These are phyloP conservation scores for Candida ovalis DNA, from an alignment of 805 yeast species.

Conservation along the genomic window DNA sequence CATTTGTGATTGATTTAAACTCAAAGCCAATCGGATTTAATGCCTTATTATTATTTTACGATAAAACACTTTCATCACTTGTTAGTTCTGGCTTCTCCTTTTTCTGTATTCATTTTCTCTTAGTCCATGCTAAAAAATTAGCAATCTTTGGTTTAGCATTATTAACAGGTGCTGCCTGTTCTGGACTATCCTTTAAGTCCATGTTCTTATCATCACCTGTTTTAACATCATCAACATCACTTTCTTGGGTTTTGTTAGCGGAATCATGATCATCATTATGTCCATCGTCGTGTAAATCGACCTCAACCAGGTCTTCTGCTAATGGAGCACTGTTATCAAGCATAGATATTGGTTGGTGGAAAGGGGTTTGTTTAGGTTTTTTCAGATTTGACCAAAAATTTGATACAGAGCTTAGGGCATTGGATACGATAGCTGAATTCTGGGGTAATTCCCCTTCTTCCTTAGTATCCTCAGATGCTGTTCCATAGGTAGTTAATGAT, in stretches of 20 bases:
- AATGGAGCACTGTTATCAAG: too few relatives aligned
- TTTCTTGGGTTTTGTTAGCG: neutral
- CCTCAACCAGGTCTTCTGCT: too few relatives aligned
- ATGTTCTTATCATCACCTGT: too few relatives aligned
- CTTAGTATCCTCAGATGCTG: neutral
- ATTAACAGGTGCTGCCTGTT: neutral
- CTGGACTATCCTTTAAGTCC: neutral
- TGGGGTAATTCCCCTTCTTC: neutral
- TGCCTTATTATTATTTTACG: too few relatives aligned
- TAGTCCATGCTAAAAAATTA: neutral
- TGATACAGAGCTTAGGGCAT: neutral
- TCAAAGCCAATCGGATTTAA: too few relatives aligned
- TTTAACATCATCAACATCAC: neutral
- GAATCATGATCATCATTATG: neutral
- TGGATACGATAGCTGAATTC: neutral
- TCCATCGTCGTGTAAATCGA: too few relatives aligned
- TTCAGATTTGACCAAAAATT: conserved; percentile 1
- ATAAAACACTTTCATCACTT: too few relatives aligned
- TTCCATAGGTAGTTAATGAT: neutral
- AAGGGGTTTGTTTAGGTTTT: neutral
- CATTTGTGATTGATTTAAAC: too few relatives aligned
- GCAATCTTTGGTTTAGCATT: neutral
- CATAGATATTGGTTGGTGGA: neutral
- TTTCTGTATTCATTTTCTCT: neutral
- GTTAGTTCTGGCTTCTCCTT: too few relatives aligned